A percentile compares a stretch with the other conserved stretches of the same genome.
Conservation (phyloP, 371 early-diverging fungal genomes). For the Fennellomyces sp. region DNA sequence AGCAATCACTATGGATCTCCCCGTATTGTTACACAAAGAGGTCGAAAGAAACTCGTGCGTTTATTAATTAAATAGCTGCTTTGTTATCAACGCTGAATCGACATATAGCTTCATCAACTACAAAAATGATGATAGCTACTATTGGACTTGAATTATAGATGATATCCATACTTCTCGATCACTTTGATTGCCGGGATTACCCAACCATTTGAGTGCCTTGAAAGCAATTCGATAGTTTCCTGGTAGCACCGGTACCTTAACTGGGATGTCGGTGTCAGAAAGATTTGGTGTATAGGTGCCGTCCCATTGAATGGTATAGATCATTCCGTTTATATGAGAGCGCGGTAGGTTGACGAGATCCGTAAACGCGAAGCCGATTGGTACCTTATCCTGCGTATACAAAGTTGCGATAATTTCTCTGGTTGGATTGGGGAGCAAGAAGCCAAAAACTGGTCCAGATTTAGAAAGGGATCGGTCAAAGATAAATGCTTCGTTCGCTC, state of each 20-base stretch:
- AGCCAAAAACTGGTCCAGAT: not conserved
- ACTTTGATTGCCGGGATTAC: conserved; percentile 21
- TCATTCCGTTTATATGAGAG: no score
- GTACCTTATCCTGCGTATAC: conserved; percentile 9
- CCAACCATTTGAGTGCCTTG: conserved; percentile 37
- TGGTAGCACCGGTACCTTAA: conserved; percentile 10
- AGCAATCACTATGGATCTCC: no score
- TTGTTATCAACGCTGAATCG: no score
- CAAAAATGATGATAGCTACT: conserved; percentile 14
- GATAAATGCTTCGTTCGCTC: no score
- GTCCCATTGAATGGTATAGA: conserved; percentile 11
- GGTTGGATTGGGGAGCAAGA: conserved; percentile 8
- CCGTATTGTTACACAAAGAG: no score
- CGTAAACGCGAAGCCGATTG: conserved; percentile 19
- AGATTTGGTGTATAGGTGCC: conserved; percentile 20
- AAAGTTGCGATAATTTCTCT: conserved; percentile 17
- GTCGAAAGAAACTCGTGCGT: no score
- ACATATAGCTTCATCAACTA: no score
- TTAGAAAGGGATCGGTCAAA: no score
- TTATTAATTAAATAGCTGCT: no score
- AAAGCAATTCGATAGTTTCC: conserved; percentile 31
- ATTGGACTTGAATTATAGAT: conserved; percentile 22
- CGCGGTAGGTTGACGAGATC: conserved; percentile 6
- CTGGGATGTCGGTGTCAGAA: not conserved
- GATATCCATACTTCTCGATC: conserved; percentile 43